Base-by-base conservation (phyloP, 129 eudicot genomes). In the Sambucus nigra region DNA sequence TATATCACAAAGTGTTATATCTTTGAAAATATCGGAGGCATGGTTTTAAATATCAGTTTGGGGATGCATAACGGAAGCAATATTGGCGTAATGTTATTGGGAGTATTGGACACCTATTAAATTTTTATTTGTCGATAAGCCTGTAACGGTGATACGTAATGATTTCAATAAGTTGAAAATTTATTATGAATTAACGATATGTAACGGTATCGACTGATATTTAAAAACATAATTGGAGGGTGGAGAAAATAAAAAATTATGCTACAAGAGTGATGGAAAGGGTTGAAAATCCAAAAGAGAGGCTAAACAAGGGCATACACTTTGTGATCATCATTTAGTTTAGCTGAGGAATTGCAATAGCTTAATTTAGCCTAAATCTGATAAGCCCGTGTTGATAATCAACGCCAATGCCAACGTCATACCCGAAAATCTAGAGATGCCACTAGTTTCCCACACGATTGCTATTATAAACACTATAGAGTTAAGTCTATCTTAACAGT, bases 221-320 rank as follows among this genome's bases (percentile, higher is more conserved):
- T n/a, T n/a, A n/a, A n/a, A n/a, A n/a, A n/a, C n/a, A n/a, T n/a
- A n/a, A n/a, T n/a, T n/a, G n/a, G n/a, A n/a, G n/a, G 51, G 15
- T 1, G 33, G 15, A 25, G 57, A 51, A 60, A 41, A 29, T 53
- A 9, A 17, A 71, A 63, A 21, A 65, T 54, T 74, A 17, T 85
- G 95, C 60, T 38, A 63, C 50, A 64, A 71, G 25, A 66, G 29
- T 0, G 78, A 77, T 32, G 77, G 59, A 1, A 64, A 80, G 55
- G 81, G 77, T 51, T 80, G 82, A 86, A 70, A 76, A 53, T 85
- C 89, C 69, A 65, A 68, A 27, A 55, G 68, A 16, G 65, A 63
- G 31, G 89, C 79, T 4, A 55, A 55, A 41, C 14, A 56, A 5
- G 82, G 80, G 4, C 38, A 49, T 15, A 16, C 69, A 4, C 28